These are phyloP conservation scores for Trichoderma endophyticum DNA, from an alignment of 2,329 filamentous ascomycete genomes.

Conservation along the genomic window DNA sequence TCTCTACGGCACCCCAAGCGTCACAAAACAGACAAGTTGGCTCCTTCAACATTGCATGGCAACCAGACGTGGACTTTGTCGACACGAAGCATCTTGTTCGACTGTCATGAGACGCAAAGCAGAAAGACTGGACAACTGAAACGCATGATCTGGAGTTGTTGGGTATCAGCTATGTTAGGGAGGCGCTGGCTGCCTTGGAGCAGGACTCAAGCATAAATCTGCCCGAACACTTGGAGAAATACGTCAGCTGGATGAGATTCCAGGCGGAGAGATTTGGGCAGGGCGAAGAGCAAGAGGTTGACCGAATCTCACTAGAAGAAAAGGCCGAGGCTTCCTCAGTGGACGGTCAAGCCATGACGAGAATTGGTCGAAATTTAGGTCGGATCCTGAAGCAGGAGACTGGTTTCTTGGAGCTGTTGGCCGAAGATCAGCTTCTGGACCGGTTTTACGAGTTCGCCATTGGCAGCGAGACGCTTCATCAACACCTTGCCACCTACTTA, in stretches of 20 bases:
- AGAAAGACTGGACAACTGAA: background rate
- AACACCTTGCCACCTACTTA: background rate
- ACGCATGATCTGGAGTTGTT: background rate
- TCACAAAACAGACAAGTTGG: background rate
- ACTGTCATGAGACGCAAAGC: background rate
- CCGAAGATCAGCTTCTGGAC: background rate
- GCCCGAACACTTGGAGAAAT: background rate
- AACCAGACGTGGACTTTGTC: background rate
- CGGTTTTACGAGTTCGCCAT: background rate
- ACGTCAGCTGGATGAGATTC: background rate
- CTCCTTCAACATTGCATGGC: background rate
- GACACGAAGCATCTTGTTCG: background rate
- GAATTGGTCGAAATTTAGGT: background rate
- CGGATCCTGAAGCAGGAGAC: background rate
- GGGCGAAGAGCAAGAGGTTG: background rate
- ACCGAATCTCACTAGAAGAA: background rate
- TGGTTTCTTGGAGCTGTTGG: background rate
- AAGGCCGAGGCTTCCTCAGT: background rate
- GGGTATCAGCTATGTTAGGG: background rate
- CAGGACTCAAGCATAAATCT: background rate
- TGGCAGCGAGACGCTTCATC: background rate
- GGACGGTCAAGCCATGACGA: background rate
- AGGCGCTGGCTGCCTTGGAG: background rate
- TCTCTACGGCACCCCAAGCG: background rate
- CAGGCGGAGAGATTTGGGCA: background rate